These are phyloP conservation scores for Verticillium albo-atrum DNA, from an alignment of 2,329 filamentous ascomycete genomes.

Conservation along the genomic window DNA sequence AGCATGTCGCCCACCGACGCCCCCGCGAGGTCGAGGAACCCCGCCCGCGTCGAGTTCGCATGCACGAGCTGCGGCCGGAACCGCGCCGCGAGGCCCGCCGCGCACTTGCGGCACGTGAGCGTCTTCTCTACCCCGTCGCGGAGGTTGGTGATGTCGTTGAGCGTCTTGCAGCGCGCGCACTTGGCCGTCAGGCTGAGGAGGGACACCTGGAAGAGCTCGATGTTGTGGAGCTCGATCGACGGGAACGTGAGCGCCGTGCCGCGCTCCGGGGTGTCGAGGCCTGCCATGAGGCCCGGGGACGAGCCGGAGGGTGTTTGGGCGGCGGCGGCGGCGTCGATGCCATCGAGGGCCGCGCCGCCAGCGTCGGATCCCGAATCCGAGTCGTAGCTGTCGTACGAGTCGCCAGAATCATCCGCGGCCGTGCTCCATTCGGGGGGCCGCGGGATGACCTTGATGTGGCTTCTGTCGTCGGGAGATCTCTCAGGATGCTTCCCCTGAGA, in stretches of 20 bases:
- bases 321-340: slow-evolving; percentile 18
- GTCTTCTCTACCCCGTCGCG: slow-evolving; percentile 49
- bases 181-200: slow-evolving; percentile 67
- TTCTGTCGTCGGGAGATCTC: slow-evolving; percentile 39
- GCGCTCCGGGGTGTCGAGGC: slow-evolving; percentile 44
- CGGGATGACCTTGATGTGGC: slow-evolving; percentile 67
- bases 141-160: slow-evolving; percentile 64
- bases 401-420: slow-evolving; percentile 40
- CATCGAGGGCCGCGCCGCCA: slow-evolving; percentile 35
- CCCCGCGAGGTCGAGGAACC: slow-evolving; percentile 72
- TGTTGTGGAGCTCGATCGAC: slow-evolving; percentile 68
- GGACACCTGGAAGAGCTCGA: slow-evolving; percentile 69
- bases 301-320: neutral
- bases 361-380: slow-evolving; percentile 39
- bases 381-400: slow-evolving; percentile 37
- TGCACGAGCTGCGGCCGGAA: slow-evolving; percentile 71
- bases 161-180: slow-evolving; percentile 73
- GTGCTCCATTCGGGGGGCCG: slow-evolving; percentile 72
- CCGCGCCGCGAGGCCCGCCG: slow-evolving; percentile 41
- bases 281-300: slow-evolving; percentile 1
- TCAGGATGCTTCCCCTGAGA: slow-evolving; percentile 2
- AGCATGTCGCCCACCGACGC: slow-evolving; percentile 74
- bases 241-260: slow-evolving; percentile 80
- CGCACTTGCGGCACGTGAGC: slow-evolving; percentile 56
- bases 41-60: slow-evolving; percentile 66